These are phyloP conservation scores for Schwanniomyces etchellsii DNA, from an alignment of 1,139 yeast genomes.

Conservation along the genomic window DNA sequence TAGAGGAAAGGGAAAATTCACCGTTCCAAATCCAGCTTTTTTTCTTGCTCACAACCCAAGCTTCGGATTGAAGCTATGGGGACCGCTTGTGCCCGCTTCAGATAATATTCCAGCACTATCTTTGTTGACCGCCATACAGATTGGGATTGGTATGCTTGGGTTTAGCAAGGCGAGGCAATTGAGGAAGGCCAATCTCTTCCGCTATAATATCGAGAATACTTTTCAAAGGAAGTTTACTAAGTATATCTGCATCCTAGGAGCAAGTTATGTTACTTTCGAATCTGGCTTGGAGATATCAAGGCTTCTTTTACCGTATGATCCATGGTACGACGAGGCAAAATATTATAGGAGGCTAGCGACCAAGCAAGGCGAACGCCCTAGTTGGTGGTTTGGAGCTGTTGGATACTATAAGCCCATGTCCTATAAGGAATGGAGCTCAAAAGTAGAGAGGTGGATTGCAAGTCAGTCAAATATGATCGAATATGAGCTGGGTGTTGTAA, in stretches of 20 bases:
- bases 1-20: constrained; percentile 9
- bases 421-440: constrained; percentile 40
- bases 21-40: constrained; percentile 18
- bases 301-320: constrained; percentile 49
- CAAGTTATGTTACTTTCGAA: constrained; percentile 22
- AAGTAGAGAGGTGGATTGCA: constrained; percentile 26
- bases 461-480: constrained; percentile 13
- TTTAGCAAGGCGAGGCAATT: constrained; percentile 18
- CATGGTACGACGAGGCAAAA: constrained; percentile 59
- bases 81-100: constrained; percentile 61
- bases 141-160: constrained; percentile 29
- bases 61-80: constrained; percentile 53
- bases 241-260: constrained; percentile 14
- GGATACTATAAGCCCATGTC: constrained; percentile 48
- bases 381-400: constrained; percentile 59
- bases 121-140: constrained; percentile 43
- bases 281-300: constrained; percentile 48
- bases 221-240: constrained; percentile 9
- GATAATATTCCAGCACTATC: constrained; percentile 49
- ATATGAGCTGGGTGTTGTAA: constrained; percentile 5
- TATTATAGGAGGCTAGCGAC: constrained; percentile 40
- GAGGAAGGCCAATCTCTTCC: constrained; percentile 10
- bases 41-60: constrained; percentile 42
- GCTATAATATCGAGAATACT: constrained; percentile 11
- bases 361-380: constrained; percentile 37